These are phyloP conservation scores for Phaffia australis DNA, from an alignment of 768 basidiomycete genomes.

Conservation along the genomic window DNA sequence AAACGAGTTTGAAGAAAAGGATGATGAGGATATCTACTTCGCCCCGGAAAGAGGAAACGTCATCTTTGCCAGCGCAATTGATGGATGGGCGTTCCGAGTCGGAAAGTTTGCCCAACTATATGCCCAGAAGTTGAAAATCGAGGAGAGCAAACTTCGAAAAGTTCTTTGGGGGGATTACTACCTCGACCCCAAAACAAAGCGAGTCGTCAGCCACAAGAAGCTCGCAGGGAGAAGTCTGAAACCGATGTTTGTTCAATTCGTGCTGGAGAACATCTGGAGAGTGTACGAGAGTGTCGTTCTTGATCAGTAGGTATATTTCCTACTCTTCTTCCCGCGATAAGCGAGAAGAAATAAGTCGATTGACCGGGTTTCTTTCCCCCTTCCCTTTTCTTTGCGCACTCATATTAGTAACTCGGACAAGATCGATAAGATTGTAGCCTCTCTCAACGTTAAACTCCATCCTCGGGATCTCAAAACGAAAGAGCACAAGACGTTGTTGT, in stretches of 20 bases:
- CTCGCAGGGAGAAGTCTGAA: slow-evolving; percentile 76
- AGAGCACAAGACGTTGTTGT: slow-evolving; percentile 71
- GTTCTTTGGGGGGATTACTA: slow-evolving; percentile 98
- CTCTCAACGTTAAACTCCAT: slow-evolving; percentile 69
- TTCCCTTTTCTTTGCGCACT: not conserved
- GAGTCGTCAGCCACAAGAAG: slow-evolving; percentile 81
- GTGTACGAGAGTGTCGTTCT: slow-evolving; percentile 82
- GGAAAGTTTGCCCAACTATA: slow-evolving; percentile 89
- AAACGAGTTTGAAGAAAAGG: slow-evolving; percentile 79
- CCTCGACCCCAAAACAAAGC: slow-evolving; percentile 89
- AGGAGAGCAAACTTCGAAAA: slow-evolving; percentile 69
- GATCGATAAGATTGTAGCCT: slow-evolving; percentile 70
- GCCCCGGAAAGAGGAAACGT: slow-evolving; percentile 93
- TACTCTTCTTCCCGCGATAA: not conserved
- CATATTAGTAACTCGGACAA: slow-evolving; percentile 70
- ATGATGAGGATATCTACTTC: slow-evolving; percentile 96
- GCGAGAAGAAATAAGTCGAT: not conserved
- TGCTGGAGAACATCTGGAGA: slow-evolving; percentile 93
- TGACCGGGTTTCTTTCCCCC: not conserved
- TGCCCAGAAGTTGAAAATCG: slow-evolving; percentile 77
- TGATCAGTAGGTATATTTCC: slow-evolving; percentile 61
- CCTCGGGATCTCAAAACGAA: slow-evolving; percentile 86
- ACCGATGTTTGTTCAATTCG: slow-evolving; percentile 92
- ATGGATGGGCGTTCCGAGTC: slow-evolving; percentile 95
- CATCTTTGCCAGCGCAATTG: slow-evolving; percentile 86